phyloP scores from a whole-genome alignment of 2,329 filamentous ascomycete genomes.

The Exophiala sp. region DNA sequence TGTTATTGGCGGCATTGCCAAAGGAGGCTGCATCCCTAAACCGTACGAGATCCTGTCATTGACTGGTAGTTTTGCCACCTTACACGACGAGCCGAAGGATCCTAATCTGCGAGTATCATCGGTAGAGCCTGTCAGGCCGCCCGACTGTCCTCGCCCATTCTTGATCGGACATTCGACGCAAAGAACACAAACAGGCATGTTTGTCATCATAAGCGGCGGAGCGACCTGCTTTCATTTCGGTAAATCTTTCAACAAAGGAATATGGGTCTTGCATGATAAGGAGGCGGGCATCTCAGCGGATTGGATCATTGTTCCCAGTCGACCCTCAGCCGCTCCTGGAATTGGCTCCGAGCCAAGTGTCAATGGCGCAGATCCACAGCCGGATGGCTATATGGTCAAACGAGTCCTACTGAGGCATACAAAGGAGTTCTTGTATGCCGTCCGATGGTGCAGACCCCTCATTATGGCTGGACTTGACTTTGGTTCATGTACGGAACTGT shows the following conservation, averaged over 20 bases:
- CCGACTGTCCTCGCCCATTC: conserved; percentile 55
- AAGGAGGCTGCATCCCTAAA: conserved; percentile 35
- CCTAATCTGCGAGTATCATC: conserved; percentile 28
- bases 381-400: conserved; percentile 3
- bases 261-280: conserved; percentile 46
- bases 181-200: conserved; percentile 43
- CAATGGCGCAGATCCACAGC: neutral
- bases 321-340: conserved; percentile 4
- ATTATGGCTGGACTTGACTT: conserved; percentile 59
- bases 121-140: conserved; percentile 29
- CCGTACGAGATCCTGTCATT: conserved; percentile 53
- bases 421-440: neutral
- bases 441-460: conserved; percentile 7
- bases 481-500: conserved; percentile 64
- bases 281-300: conserved; percentile 29
- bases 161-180: conserved; percentile 65
- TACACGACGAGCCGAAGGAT: conserved; percentile 23
- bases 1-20: conserved; percentile 52
- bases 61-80: conserved; percentile 25
- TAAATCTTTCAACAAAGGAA: conserved; percentile 71
- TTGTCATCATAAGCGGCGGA: conserved; percentile 72
- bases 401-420: neutral
- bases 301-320: conserved; percentile 33
- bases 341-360: conserved; percentile 3
- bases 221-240: conserved; percentile 90